Percentiles rank a stretch among this genome's conserved stretches.
These are phyloP conservation scores for Rostrohypoxylon terebratum DNA, from an alignment of 495 filamentous ascomycete species.

Conservation along the genomic window DNA sequence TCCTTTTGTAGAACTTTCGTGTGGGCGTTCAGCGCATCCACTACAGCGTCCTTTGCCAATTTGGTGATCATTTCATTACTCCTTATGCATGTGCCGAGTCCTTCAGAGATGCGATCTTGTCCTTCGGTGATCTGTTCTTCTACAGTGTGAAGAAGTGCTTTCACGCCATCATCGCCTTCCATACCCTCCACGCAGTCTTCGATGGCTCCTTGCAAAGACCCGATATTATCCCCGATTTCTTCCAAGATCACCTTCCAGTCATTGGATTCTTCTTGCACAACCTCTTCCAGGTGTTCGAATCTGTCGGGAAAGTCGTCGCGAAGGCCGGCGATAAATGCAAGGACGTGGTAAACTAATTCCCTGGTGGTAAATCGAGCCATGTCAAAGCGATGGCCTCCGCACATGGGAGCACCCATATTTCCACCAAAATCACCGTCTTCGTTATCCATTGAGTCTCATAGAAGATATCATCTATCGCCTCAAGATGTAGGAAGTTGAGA, in stretches of 20 bases:
- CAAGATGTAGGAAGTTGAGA: background rate
- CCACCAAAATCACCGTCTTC: background rate
- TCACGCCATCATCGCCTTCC: background rate
- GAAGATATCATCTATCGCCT: background rate
- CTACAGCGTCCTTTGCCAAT: background rate
- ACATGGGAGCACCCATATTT: background rate
- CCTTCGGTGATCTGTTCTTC: background rate
- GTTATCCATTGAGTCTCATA: background rate
- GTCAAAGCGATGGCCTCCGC: background rate
- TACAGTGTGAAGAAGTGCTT: background rate
- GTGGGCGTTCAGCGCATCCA: background rate
- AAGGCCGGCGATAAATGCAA: background rate
- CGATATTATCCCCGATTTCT: slow-evolving; percentile 3
- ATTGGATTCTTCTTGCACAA: slow-evolving; percentile 7
- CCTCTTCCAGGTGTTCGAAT: background rate
- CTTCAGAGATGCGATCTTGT: background rate
- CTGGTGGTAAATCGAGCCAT: slow-evolving; percentile 2
- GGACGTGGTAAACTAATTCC: slow-evolving; percentile 1
- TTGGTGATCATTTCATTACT: background rate
- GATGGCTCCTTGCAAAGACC: background rate
- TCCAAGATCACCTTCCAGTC: slow-evolving; percentile 9
- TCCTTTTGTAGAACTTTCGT: background rate
- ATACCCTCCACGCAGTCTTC: background rate
- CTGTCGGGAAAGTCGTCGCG: slow-evolving; percentile 7
- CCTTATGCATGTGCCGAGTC: background rate